Conservation (phyloP, 805 yeast species). For the Dipodascus albidus region DNA sequence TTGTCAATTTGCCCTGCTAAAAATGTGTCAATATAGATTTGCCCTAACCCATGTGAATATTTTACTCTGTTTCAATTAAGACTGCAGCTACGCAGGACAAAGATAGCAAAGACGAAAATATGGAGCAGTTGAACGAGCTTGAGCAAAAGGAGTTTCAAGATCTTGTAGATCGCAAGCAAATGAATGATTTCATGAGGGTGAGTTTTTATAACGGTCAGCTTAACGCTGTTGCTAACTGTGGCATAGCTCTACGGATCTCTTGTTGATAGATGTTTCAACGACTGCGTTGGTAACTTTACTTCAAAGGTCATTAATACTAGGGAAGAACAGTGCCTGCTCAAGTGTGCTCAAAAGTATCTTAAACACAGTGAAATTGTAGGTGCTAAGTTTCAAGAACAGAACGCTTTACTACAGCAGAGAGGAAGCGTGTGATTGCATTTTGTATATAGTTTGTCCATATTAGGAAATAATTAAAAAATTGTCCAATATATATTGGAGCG, state of each 20-base stretch:
- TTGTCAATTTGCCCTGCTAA: slow-evolving; percentile 1
- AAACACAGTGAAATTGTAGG: slow-evolving; percentile 98
- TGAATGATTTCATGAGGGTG: slow-evolving; percentile 96
- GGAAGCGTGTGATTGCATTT: background rate
- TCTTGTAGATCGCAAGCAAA: slow-evolving; percentile 92
- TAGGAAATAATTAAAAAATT: background rate
- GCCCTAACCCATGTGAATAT: background rate
- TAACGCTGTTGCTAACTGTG: background rate
- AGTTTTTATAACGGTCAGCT: slow-evolving; percentile 14
- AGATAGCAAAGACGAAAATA: slow-evolving; percentile 20
- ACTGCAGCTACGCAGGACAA: no score
- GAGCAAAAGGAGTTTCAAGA: slow-evolving; percentile 97
- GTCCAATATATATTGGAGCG: no score
- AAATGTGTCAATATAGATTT: background rate
- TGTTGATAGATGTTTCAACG: slow-evolving; percentile 93
- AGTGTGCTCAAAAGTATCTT: slow-evolving; percentile 94
- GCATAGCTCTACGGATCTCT: slow-evolving; percentile 66
- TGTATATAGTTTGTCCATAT: background rate
- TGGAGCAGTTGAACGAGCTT: slow-evolving; percentile 91
- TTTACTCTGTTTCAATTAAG: no score
- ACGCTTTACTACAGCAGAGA: slow-evolving; percentile 20
- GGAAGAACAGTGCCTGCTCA: slow-evolving; percentile 76
- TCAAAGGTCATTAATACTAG: slow-evolving; percentile 75
- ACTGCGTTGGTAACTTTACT: slow-evolving; percentile 97
- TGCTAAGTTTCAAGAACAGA: slow-evolving; percentile 97